Conservation (phyloP, 495 filamentous ascomycete species). For the Lophiotrema nucula region DNA sequence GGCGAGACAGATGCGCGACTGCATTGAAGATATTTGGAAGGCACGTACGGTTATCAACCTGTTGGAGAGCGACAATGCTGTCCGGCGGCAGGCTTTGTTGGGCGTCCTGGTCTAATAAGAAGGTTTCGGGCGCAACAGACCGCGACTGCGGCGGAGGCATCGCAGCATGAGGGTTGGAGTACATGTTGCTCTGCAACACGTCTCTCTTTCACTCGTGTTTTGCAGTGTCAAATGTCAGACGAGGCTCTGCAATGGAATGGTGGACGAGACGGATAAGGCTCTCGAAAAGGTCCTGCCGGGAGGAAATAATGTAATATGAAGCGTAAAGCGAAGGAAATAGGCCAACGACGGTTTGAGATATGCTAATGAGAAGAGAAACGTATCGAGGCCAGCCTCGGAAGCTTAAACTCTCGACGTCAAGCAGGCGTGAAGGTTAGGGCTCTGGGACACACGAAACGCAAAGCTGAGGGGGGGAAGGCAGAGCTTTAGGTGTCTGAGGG, state of each 20-base stretch:
- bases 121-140: conserved; percentile 73
- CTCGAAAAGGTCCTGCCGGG: conserved; percentile 38
- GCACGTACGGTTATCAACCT: conserved; percentile 93
- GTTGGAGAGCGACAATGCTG: conserved; percentile 93
- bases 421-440: conserved; percentile 26
- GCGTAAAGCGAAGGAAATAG: conserved; percentile 38
- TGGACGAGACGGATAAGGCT: conserved; percentile 35
- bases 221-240: conserved; percentile 30
- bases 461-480: conserved; percentile 31
- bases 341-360: conserved; percentile 37
- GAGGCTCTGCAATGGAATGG: conserved; percentile 12
- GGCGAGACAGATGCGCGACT: conserved; percentile 23
- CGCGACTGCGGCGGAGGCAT: conserved; percentile 70
- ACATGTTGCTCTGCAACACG: conserved; percentile 42
- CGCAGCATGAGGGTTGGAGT: conserved; percentile 43
- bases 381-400: conserved; percentile 39
- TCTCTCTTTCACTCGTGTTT: conserved; percentile 19
- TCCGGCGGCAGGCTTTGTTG: conserved; percentile 95
- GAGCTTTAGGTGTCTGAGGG: conserved; percentile 35
- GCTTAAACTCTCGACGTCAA: conserved; percentile 26
- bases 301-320: conserved; percentile 34
- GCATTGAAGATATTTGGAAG: conserved; percentile 5
- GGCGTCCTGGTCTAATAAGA: conserved; percentile 94
- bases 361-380: conserved; percentile 34
- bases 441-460: conserved; percentile 32